Evolutionary conservation across 140 eudicot genomes (phyloP).

Genomic region (Bidens hawaiensis): DNA sequence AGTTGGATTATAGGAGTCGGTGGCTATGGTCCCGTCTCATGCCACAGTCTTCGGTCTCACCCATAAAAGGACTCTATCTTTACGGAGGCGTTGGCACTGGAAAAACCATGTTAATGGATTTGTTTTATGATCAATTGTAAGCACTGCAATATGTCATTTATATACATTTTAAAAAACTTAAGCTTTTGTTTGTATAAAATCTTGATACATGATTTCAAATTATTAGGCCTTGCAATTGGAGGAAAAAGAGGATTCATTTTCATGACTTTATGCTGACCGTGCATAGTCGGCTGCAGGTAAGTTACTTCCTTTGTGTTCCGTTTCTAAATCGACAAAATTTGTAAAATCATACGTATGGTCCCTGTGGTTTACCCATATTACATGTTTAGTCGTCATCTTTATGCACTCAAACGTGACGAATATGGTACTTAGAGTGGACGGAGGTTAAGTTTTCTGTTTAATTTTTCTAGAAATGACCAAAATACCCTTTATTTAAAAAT

Average conservation of each 20-base stretch:
- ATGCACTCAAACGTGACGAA: too few relatives aligned
- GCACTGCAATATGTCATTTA: slow-evolving; percentile 5
- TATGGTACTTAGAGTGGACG: too few relatives aligned
- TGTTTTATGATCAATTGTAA: slow-evolving; percentile 85
- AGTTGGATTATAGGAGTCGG: slow-evolving; percentile 63
- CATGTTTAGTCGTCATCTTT: too few relatives aligned
- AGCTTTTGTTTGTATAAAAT: neutral
- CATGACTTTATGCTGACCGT: slow-evolving; percentile 97
- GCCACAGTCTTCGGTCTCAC: slow-evolving; percentile 73
- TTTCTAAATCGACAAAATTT: neutral
- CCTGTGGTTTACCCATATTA: too few relatives aligned
- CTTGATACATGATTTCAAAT: slow-evolving; percentile 3
- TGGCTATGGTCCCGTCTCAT: slow-evolving; percentile 97
- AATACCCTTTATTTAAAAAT: too few relatives aligned
- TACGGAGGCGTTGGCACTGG: slow-evolving; percentile 99
- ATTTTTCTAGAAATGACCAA: too few relatives aligned
- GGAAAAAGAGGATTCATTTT: slow-evolving; percentile 94
- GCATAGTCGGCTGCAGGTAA: slow-evolving; percentile 87
- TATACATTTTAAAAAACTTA: neutral
- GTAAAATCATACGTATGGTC: too few relatives aligned
- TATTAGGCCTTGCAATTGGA: slow-evolving; percentile 79
- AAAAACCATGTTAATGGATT: slow-evolving; percentile 97
- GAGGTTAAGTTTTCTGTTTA: too few relatives aligned
- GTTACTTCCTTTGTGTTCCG: neutral
- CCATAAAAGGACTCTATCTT: slow-evolving; percentile 95